phyloP scores from a whole-genome alignment of 345 rosid genomes.

The Raphanus raphanistrum region DNA sequence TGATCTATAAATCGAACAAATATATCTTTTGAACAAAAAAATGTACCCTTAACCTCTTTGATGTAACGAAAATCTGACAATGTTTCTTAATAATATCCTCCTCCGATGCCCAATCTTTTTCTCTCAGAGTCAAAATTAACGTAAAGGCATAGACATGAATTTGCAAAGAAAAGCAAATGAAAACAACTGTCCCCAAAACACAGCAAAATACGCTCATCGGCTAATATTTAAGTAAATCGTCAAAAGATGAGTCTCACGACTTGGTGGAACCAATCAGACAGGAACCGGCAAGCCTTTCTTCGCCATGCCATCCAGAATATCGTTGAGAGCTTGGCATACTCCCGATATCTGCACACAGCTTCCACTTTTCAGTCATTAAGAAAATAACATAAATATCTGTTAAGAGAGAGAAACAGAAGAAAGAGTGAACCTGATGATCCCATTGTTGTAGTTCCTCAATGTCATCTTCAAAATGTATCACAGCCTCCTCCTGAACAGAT shows the following conservation, averaged over 20 bases:
- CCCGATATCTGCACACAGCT: slow-evolving; percentile 68
- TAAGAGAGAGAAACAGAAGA: slow-evolving; percentile 11
- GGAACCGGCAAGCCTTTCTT: slow-evolving; percentile 85
- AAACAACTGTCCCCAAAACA: too few species aligned
- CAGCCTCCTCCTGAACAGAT: slow-evolving; percentile 76
- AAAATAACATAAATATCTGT: neutral
- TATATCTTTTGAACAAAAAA: too few species aligned
- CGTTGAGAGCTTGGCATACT: slow-evolving; percentile 89
- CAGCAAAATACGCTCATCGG: neutral
- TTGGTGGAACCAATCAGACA: slow-evolving; percentile 46
- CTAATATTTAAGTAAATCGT: neutral
- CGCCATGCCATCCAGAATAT: slow-evolving; percentile 86
- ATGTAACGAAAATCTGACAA: neutral
- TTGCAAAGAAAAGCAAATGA: too few species aligned
- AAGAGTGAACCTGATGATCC: slow-evolving; percentile 82
- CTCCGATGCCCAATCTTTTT: neutral
- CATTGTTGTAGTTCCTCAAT: slow-evolving; percentile 92
- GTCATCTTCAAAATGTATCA: slow-evolving; percentile 95
- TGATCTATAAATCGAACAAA: too few species aligned
- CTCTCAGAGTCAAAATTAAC: neutral
- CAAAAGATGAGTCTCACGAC: neutral
- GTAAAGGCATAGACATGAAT: too few species aligned
- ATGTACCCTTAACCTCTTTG: neutral
- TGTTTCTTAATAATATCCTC: neutral
- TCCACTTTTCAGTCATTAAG: neutral